A percentile compares a stretch with the other conserved stretches of the same genome.
Evolutionary conservation across 495 filamentous ascomycete species (phyloP).

Genomic region (Neurospora sp.): DNA sequence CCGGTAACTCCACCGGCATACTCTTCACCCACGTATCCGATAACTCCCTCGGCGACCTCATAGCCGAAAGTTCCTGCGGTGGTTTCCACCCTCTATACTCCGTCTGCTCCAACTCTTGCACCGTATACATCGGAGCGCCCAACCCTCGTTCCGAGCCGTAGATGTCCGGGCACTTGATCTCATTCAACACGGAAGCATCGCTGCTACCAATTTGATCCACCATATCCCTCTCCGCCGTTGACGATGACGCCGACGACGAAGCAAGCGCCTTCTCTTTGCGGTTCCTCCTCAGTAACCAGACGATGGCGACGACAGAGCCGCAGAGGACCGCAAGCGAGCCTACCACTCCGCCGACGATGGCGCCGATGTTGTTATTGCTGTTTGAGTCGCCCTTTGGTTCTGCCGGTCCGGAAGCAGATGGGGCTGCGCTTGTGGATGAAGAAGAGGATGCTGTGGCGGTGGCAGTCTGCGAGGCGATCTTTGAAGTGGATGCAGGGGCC

Average conservation of each 20-base stretch:
- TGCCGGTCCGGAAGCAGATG: neutral
- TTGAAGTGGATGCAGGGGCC: neutral
- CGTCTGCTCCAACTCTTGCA: neutral
- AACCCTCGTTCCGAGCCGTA: neutral
- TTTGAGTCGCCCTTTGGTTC: neutral
- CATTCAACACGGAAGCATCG: neutral
- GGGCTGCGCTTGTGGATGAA: neutral
- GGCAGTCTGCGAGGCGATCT: neutral
- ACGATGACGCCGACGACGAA: neutral
- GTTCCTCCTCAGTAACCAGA: neutral
- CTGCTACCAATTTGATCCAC: neutral
- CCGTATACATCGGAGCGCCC: neutral
- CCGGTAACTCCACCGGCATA: neutral
- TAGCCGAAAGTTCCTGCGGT: neutral
- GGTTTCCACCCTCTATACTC: neutral
- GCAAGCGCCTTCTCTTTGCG: neutral
- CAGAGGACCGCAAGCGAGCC: neutral
- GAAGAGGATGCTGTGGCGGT: neutral
- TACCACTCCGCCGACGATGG: neutral
- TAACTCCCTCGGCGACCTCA: neutral
- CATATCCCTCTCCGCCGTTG: neutral
- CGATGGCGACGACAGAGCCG: neutral
- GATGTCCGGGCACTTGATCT: neutral
- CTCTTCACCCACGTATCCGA: neutral
- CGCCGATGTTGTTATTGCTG: neutral